Percentiles rank a stretch among this genome's conserved stretches.
Evolutionary conservation across 73 alveolate species (phyloP).

Genomic region (Tetrahymena malaccensis): DNA sequence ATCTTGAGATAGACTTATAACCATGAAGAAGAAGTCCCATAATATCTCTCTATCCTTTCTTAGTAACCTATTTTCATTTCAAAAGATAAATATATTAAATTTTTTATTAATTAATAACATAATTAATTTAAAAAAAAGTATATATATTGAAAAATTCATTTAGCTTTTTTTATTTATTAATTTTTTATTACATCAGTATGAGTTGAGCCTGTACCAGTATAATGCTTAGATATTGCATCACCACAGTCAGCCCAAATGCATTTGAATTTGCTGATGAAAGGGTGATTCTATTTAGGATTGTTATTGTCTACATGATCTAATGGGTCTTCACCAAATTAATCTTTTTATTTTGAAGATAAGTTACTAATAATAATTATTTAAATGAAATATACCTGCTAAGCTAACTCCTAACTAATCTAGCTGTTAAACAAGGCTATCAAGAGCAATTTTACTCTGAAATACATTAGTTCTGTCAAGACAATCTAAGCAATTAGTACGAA

Average conservation of each 20-base stretch:
- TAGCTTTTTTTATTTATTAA: too few relatives aligned
- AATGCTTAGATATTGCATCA: slow-evolving; percentile 70
- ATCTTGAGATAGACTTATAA: slow-evolving; percentile 63
- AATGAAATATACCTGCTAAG: neutral
- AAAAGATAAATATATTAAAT: neutral
- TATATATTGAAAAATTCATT: too few relatives aligned
- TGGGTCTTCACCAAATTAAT: neutral
- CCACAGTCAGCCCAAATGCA: slow-evolving; percentile 92
- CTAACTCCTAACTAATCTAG: slow-evolving; percentile 36
- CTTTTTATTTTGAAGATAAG: neutral
- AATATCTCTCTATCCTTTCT: slow-evolving; percentile 88
- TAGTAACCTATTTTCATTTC: slow-evolving; percentile 41
- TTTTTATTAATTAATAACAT: too few relatives aligned
- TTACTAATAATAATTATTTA: neutral
- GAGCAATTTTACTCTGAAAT: slow-evolving; percentile 67
- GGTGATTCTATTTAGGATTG: slow-evolving; percentile 23
- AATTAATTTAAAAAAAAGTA: too few relatives aligned
- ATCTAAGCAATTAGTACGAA: slow-evolving; percentile 96
- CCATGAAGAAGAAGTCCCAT: slow-evolving; percentile 89
- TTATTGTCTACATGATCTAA: slow-evolving; percentile 27
- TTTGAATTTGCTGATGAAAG: slow-evolving; percentile 56
- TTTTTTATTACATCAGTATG: slow-evolving; percentile 70
- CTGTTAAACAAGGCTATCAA: slow-evolving; percentile 15
- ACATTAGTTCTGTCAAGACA: slow-evolving; percentile 95
- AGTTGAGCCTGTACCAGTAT: slow-evolving; percentile 95